Conservation (phyloP, 2,329 filamentous ascomycete species). For the Blastomyces silverae region DNA sequence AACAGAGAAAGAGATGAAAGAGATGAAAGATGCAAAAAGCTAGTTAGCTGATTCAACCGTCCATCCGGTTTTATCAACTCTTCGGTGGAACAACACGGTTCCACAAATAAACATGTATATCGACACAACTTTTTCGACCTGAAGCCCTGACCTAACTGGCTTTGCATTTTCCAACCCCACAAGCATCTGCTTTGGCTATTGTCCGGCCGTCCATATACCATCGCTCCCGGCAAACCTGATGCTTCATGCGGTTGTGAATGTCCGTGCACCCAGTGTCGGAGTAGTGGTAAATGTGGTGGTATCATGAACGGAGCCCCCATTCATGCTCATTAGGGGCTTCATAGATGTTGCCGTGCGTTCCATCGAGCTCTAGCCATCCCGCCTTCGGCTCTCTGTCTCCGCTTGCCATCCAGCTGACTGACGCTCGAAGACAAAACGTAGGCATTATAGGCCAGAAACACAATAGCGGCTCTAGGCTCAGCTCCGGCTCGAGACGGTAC, state of each 20-base stretch:
- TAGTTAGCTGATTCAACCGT: too few relatives aligned
- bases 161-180: background rate
- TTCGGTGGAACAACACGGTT: too few relatives aligned
- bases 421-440: background rate
- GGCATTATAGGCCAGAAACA: background rate
- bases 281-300: background rate
- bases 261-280: background rate
- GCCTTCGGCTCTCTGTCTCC: background rate
- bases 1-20: too few relatives aligned
- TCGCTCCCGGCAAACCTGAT: background rate
- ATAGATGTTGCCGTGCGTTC: background rate
- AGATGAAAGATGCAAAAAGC: too few relatives aligned
- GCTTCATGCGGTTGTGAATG: background rate
- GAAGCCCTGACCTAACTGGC: background rate
- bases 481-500: too few relatives aligned
- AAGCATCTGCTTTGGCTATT: background rate
- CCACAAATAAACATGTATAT: background rate
- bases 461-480: background rate
- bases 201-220: background rate
- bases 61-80: too few relatives aligned
- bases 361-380: background rate
- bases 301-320: background rate
- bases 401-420: background rate
- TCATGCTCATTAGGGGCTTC: background rate
- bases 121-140: background rate